Evolutionary conservation across 2,329 filamentous ascomycete genomes (phyloP).

Genomic region (Pleoardoris graminearum): DNA sequence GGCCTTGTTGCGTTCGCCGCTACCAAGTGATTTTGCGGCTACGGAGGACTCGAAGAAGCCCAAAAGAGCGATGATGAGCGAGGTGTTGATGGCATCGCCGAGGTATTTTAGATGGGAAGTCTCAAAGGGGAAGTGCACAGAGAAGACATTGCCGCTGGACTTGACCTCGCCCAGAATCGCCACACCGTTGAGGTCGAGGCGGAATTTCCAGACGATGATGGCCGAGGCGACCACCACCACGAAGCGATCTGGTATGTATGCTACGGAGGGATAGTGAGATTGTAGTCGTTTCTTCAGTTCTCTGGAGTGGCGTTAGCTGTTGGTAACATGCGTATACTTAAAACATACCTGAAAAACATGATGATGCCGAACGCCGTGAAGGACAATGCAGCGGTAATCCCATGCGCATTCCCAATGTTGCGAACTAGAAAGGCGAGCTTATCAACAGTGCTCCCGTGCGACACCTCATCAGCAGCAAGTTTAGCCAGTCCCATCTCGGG

Average conservation of each 20-base stretch:
- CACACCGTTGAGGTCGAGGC: slow-evolving; percentile 80
- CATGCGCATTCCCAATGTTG: slow-evolving; percentile 69
- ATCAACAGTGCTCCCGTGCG: slow-evolving; percentile 82
- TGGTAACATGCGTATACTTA: not conserved
- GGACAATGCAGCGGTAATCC: slow-evolving; percentile 75
- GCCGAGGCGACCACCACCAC: slow-evolving; percentile 84
- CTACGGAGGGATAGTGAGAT: slow-evolving; percentile 75
- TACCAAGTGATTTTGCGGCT: slow-evolving; percentile 80
- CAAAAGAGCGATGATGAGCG: slow-evolving; percentile 88
- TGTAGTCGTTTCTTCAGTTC: slow-evolving; percentile 81
- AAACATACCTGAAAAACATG: slow-evolving; percentile 78
- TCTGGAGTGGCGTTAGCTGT: slow-evolving; percentile 49
- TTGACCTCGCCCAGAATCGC: slow-evolving; percentile 82
- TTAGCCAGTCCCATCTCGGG: slow-evolving; percentile 80
- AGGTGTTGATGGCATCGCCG: slow-evolving; percentile 83
- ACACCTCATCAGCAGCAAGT: slow-evolving; percentile 68
- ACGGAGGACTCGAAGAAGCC: slow-evolving; percentile 99
- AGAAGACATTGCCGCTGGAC: slow-evolving; percentile 71
- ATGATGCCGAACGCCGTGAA: slow-evolving; percentile 82
- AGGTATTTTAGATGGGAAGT: slow-evolving; percentile 77
- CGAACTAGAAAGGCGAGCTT: slow-evolving; percentile 79
- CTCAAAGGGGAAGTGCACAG: slow-evolving; percentile 85
- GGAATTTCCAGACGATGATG: slow-evolving; percentile 73
- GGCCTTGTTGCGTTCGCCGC: slow-evolving; percentile 57
- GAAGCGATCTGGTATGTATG: slow-evolving; percentile 91